A percentile compares a stretch with the other conserved stretches of the same genome.
Conservation (phyloP, 1,284 basidiomycete species). For the Rhodotorula mucilaginosa region DNA sequence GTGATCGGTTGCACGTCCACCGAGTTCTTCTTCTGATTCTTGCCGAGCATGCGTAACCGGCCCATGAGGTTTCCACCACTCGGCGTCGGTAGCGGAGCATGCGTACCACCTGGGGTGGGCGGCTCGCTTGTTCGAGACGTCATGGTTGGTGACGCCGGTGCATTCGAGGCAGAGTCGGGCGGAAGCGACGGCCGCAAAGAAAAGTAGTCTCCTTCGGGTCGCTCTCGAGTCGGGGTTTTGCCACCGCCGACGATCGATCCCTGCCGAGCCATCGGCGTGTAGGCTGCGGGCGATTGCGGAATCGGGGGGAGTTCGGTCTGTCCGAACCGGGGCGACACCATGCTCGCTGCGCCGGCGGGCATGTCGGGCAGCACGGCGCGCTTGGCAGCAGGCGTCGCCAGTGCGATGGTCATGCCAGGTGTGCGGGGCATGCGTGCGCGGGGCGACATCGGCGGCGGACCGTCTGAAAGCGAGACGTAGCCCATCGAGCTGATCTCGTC, state of each 20-base stretch:
- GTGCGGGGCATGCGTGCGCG: constrained; percentile 43
- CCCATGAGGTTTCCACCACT: constrained; percentile 37
- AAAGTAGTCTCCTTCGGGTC: constrained; percentile 38
- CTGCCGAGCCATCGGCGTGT: not conserved
- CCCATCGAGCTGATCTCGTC: constrained; percentile 29
- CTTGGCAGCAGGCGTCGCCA: constrained; percentile 64
- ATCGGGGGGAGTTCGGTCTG: constrained; percentile 29
- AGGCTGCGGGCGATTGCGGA: constrained; percentile 21
- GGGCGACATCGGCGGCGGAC: constrained; percentile 43
- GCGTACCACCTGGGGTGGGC: not conserved
- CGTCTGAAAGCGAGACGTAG: constrained; percentile 47
- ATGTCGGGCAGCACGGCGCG: constrained; percentile 54
- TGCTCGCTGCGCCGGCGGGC: constrained; percentile 1
- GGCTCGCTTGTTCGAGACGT: not conserved
- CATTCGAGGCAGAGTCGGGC: not conserved
- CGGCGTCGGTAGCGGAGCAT: constrained; percentile 11
- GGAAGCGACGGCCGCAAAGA: constrained; percentile 26
- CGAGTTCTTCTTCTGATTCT: constrained; percentile 34
- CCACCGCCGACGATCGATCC: constrained; percentile 1
- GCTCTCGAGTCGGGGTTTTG: constrained; percentile 28
- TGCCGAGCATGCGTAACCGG: constrained; percentile 32
- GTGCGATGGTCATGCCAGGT: constrained; percentile 57
- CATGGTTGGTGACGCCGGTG: constrained; percentile 1
- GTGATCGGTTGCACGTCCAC: constrained; percentile 21
- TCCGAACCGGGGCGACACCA: constrained; percentile 18